phyloP scores from a whole-genome alignment of 2,329 filamentous ascomycete species.

The Fusarium nodosum region DNA sequence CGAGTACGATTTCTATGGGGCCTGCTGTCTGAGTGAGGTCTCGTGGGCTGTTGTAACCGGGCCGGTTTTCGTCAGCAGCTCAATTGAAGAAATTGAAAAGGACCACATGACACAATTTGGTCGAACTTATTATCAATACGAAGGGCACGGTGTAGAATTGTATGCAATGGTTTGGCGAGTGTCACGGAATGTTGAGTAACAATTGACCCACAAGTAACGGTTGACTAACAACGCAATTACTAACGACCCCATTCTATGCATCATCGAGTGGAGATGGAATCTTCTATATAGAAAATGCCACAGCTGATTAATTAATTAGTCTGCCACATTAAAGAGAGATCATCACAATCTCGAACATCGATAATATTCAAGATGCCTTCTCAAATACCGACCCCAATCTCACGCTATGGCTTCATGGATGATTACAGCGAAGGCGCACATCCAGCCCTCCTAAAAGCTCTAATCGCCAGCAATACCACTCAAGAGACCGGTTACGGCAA shows the following conservation, averaged over 20 bases:
- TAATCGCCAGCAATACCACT: constrained; percentile 59
- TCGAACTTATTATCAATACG: background rate
- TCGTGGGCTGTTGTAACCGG: constrained; percentile 8
- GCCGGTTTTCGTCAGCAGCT: background rate
- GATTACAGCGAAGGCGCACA: constrained; percentile 67
- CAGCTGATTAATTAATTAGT: constrained; percentile 1
- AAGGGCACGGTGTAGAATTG: background rate
- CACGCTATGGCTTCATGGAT: constrained; percentile 62
- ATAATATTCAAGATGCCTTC: constrained; percentile 38
- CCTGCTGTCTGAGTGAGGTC: background rate
- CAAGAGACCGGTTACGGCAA: constrained; percentile 64
- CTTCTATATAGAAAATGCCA: constrained; percentile 39
- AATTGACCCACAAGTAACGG: constrained; percentile 18
- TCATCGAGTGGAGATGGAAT: constrained; percentile 30
- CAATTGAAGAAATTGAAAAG: background rate
- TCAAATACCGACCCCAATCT: constrained; percentile 30
- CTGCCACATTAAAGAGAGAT: background rate
- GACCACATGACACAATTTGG: constrained; percentile 21
- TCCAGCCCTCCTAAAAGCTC: constrained; percentile 62
- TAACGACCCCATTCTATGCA: constrained; percentile 41
- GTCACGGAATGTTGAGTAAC: constrained; percentile 44
- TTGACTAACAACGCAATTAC: constrained; percentile 45
- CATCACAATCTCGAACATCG: background rate
- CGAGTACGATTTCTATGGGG: constrained; percentile 36
- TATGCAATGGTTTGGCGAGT: constrained; percentile 18